Evolutionary conservation across 2,329 filamentous ascomycete genomes (phyloP), one percentile per base, ranked within the genome.

Genomic region (Claviceps cyperi): DNA sequence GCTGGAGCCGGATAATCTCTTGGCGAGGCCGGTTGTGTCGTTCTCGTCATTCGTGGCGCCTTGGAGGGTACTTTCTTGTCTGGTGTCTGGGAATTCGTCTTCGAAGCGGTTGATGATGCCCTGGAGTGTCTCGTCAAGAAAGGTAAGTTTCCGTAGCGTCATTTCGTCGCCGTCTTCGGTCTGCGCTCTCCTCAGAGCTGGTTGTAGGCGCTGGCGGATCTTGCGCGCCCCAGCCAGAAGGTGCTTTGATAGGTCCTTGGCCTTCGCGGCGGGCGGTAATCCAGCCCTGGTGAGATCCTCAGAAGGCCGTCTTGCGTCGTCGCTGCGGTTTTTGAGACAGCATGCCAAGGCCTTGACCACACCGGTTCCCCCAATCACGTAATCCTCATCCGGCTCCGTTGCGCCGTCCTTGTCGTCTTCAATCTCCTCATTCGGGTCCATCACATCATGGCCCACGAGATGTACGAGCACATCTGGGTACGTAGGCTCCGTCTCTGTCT

Each of bases 41-140:
- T 39, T 3, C n/a, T 1, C 40, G 7, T 48, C 8, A 8, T 28
- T 9, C 2, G 7, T 15, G 13, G 9, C 17, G 9, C 39, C 17
- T 48, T 13, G 19, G 11, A 50, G 19, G 7, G 37, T 46, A 9
- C 57, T 44, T 59, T 59, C 71, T 37, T 28, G 28, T 11, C 87
- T 81, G 0, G 86, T 94, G 62, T 97, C 91, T 0, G 92, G 92
- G 59, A 89, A 97, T 65, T 97, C 91, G 62, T 94, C 86, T 64
- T 97, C 92, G 62, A 97, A 98, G 28, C 92, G 84, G 62, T 87
- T 83, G 60, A 97, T 97, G 69, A 97, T 96, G 56, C 84, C 83
- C 59, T 89, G 77, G 9, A 98, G 74, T 0, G 92, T 97, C 53
- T 84, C 75, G 59, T 96, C 89, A 32, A 98, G 77, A 76, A 95